A percentile compares a stretch with the other conserved stretches of the same genome.
These are phyloP conservation scores for Oryza punctata DNA, from an alignment of 176 grass and related monocot species.

Conservation along the genomic window DNA sequence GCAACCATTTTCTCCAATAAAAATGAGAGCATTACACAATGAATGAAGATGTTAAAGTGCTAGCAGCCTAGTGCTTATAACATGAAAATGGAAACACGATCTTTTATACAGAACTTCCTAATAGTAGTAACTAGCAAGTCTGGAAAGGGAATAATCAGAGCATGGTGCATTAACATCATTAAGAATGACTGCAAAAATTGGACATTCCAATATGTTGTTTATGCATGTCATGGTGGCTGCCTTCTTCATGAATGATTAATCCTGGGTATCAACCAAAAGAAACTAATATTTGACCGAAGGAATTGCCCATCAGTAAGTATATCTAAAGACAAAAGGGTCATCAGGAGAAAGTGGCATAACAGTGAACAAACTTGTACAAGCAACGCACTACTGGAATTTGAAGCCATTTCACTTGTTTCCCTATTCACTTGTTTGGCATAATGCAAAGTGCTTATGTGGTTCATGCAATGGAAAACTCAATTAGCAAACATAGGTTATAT, in stretches of 20 bases:
- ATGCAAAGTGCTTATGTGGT: neutral
- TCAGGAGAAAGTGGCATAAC: constrained; percentile 3
- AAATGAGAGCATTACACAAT: constrained; percentile 6
- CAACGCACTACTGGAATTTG: neutral
- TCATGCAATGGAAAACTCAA: neutral
- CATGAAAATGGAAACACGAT: neutral
- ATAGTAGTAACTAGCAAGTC: neutral
- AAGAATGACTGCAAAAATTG: neutral
- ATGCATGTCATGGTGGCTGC: neutral
- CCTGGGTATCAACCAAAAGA: neutral
- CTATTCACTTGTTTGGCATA: constrained; percentile 16
- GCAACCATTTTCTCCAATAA: constrained; percentile 34
- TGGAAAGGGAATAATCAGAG: neutral
- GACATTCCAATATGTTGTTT: neutral
- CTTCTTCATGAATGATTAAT: constrained; percentile 3
- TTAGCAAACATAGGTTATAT: neutral
- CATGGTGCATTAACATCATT: neutral
- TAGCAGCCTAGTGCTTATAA: neutral
- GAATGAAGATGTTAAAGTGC: neutral
- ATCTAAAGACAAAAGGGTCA: neutral
- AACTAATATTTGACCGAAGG: neutral
- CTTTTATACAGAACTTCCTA: constrained; percentile 35
- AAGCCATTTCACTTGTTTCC: neutral
- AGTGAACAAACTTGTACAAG: neutral
- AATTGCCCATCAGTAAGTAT: neutral